Percentiles rank a stretch among this genome's conserved stretches.
Conservation (phyloP, 129 eudicot species). For the Ambrosia trifida region DNA sequence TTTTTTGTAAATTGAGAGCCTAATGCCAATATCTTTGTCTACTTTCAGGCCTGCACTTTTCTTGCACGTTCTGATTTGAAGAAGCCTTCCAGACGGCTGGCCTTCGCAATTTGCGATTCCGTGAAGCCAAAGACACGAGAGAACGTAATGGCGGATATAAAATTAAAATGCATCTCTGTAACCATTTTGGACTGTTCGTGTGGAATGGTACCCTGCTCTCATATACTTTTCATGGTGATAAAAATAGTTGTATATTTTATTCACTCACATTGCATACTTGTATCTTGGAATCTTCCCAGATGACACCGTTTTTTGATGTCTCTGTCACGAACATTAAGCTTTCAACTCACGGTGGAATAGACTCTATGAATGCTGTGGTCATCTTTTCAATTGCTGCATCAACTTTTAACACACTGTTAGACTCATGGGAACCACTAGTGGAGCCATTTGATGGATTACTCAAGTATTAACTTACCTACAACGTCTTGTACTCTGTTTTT, state of each 20-base stretch:
- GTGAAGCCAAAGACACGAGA: slow-evolving; percentile 78
- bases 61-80: slow-evolving; percentile 93
- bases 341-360: slow-evolving; percentile 85
- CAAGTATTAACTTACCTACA: slow-evolving; percentile 51
- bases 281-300: slow-evolving; percentile 47
- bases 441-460: slow-evolving; percentile 98
- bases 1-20: slow-evolving; percentile 8
- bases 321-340: slow-evolving; percentile 86
- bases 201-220: slow-evolving; percentile 71
- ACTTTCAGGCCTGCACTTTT: slow-evolving; percentile 77
- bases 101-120: slow-evolving; percentile 78
- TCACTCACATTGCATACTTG: slow-evolving; percentile 14
- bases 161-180: slow-evolving; percentile 74
- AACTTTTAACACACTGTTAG: slow-evolving; percentile 82
- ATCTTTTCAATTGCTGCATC: slow-evolving; percentile 89
- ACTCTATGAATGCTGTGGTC: slow-evolving; percentile 85
- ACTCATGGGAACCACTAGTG: slow-evolving; percentile 97
- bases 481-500: slow-evolving; percentile 4
- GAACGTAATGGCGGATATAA: slow-evolving; percentile 89
- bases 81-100: slow-evolving; percentile 77
- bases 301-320: slow-evolving; percentile 93
- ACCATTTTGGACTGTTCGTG: slow-evolving; percentile 81
- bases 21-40: slow-evolving; percentile 23
- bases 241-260: not conserved
- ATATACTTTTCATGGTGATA: slow-evolving; percentile 8